phyloP scores from a whole-genome alignment of 2,329 filamentous ascomycete species.

The Cucurbitaria berberidis region DNA sequence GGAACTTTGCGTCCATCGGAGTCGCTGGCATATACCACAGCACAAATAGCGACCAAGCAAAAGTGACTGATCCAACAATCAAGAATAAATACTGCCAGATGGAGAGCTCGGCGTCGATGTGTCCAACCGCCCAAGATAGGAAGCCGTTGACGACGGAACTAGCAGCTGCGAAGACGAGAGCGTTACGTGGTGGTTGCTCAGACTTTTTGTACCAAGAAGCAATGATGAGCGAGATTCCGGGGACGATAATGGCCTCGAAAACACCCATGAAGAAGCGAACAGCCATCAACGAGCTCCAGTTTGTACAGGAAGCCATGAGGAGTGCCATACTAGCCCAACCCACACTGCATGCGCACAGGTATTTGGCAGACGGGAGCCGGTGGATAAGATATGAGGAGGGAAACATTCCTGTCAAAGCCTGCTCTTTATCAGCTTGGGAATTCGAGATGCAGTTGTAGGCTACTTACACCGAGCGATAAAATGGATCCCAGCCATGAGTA shows the following conservation, averaged over 20 bases:
- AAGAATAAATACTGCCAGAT: slow-evolving; percentile 58
- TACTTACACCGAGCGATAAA: slow-evolving; percentile 53
- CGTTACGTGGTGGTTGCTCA: slow-evolving; percentile 64
- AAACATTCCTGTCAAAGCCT: slow-evolving; percentile 56
- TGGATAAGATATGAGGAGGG: slow-evolving; percentile 58
- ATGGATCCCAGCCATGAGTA: slow-evolving; percentile 55
- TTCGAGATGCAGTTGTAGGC: not conserved
- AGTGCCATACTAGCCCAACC: slow-evolving; percentile 58
- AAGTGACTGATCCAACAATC: slow-evolving; percentile 53
- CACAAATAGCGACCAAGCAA: slow-evolving; percentile 50
- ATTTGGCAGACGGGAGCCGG: slow-evolving; percentile 31
- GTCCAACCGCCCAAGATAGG: slow-evolving; percentile 64
- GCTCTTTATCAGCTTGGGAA: not conserved
- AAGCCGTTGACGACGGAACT: slow-evolving; percentile 60
- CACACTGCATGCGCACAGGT: slow-evolving; percentile 28
- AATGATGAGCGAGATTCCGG: slow-evolving; percentile 67
- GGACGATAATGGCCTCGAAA: slow-evolving; percentile 53
- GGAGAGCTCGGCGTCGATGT: slow-evolving; percentile 28
- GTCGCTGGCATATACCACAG: slow-evolving; percentile 59
- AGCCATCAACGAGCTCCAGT: slow-evolving; percentile 18
- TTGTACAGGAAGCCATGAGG: slow-evolving; percentile 15
- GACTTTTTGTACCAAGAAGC: slow-evolving; percentile 68
- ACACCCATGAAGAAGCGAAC: slow-evolving; percentile 59
- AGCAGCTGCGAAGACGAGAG: slow-evolving; percentile 53
- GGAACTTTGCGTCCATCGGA: slow-evolving; percentile 12